Percentiles rank a stretch among this genome's conserved stretches.
These are phyloP conservation scores for Plasmodium relictum DNA, from an alignment of 169 alveolate genomes.

Conservation along the genomic window DNA sequence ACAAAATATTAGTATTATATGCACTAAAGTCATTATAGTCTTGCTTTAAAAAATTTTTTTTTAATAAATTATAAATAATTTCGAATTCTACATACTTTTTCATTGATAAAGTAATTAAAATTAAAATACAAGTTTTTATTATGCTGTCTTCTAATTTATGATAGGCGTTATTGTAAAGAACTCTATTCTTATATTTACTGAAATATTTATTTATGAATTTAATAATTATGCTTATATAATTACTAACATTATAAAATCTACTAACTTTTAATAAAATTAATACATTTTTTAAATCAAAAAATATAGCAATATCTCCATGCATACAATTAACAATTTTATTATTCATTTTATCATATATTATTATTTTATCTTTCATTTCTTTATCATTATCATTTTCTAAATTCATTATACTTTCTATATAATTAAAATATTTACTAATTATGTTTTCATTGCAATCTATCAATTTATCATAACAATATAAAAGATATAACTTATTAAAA, in stretches of 20 bases:
- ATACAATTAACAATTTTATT: background rate
- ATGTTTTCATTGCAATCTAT: constrained; percentile 66
- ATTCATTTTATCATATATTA: background rate
- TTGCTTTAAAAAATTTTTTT: constrained; percentile 63
- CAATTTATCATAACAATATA: constrained; percentile 71
- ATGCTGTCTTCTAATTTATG: constrained; percentile 36
- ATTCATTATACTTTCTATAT: constrained; percentile 10
- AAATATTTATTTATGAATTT: constrained; percentile 49
- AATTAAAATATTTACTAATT: constrained; percentile 74
- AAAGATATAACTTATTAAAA: constrained; percentile 30
- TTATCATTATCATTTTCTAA: constrained; percentile 2
- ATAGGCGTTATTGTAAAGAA: constrained; percentile 1
- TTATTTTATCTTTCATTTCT: background rate
- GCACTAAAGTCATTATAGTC: constrained; percentile 14
- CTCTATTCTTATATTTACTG: constrained; percentile 51
- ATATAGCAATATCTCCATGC: constrained; percentile 21
- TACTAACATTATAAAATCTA: constrained; percentile 70
- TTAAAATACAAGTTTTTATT: constrained; percentile 54
- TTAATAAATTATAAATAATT: constrained; percentile 70
- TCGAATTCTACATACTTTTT: constrained; percentile 76
- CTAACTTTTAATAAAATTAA: constrained; percentile 53
- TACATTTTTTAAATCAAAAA: constrained; percentile 70
- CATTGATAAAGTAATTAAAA: constrained; percentile 56
- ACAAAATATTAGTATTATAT: constrained; percentile 14
- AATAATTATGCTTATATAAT: constrained; percentile 37